phyloP scores from a whole-genome alignment of 139 green algal genomes.

The Tetraselmis chui region DNA sequence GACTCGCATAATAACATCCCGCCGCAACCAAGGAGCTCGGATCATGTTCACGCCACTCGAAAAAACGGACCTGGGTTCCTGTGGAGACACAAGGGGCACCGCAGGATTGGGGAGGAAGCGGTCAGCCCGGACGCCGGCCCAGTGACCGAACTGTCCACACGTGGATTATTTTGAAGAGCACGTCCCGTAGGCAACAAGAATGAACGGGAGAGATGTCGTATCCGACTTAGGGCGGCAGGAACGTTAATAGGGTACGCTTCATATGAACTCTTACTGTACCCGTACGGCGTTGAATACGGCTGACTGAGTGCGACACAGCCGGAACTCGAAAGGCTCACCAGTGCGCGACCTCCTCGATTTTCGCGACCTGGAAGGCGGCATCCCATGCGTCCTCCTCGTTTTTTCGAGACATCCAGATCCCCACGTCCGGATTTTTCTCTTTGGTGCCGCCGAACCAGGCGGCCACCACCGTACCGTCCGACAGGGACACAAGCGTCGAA shows the following conservation, averaged over 20 bases:
- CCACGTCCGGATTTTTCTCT: conserved; percentile 1
- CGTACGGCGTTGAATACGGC: neutral
- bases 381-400: neutral
- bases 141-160: neutral
- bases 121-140: too few relatives aligned
- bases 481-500: neutral
- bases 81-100: neutral
- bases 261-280: neutral
- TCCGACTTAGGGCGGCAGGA: too few relatives aligned
- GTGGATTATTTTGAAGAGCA: neutral
- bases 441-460: conserved; percentile 4
- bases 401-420: neutral
- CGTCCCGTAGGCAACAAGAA: neutral
- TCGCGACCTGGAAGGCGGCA: neutral
- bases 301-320: neutral
- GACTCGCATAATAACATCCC: neutral
- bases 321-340: neutral
- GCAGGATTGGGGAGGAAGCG: too few relatives aligned
- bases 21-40: neutral
- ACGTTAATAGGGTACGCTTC: too few relatives aligned
- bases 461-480: conserved; percentile 2
- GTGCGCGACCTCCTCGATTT: neutral
- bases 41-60: too few relatives aligned
- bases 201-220: too few relatives aligned
- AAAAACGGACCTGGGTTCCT: neutral